Evolutionary conservation across 2,329 filamentous ascomycete genomes (phyloP), one percentile per base, ranked within the genome.

Genomic region (Ascosphaera apis): DNA sequence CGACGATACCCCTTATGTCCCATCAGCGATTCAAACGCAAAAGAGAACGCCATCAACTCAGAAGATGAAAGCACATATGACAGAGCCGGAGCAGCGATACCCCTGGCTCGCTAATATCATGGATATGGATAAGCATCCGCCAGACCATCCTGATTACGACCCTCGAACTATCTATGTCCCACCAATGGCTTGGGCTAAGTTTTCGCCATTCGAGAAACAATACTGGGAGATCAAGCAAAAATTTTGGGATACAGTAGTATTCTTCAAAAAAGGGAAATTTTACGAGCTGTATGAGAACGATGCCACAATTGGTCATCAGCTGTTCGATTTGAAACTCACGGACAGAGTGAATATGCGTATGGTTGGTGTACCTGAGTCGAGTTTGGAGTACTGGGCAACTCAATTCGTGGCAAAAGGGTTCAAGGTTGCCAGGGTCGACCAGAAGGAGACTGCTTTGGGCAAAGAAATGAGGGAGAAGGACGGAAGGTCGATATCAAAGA

Each of bases 221-320:
- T 98, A 98, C 53, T 98, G 88, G 88, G 82, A 91, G 48, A 95
- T 98, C 55, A 98, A 98, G 60, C 79, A 84, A 54, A 93, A 93
- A 47, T 80, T 91, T 44, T 95, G 81, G 79, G 83, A 93, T 44
- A 93, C 84, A 0, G 76, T 98, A 33, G 86, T 98, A 12, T 98
- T 98, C 58, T 98, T 98, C 72, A 98, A 95, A 57, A 98, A 98
- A 63, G 88, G 88, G 48, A 98, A 98, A 48, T 98, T 98, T 56
- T 98, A 93, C 51, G 88, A 98, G 53, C 66, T 98, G 0, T 98
- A 95, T 49, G 88, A 98, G 53, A 92, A 93, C 41, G 88, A 98
- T 55, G 88, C 88, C 3, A 92, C 86, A 0, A 76, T 95, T 38
- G 88, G 88, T 3, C 84, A 98, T 51, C 88, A 95, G 53, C 65